Percentiles rank a stretch among this genome's conserved stretches.
These are phyloP conservation scores for Oidium heveae DNA, from an alignment of 2,329 filamentous ascomycete genomes.

Conservation along the genomic window DNA sequence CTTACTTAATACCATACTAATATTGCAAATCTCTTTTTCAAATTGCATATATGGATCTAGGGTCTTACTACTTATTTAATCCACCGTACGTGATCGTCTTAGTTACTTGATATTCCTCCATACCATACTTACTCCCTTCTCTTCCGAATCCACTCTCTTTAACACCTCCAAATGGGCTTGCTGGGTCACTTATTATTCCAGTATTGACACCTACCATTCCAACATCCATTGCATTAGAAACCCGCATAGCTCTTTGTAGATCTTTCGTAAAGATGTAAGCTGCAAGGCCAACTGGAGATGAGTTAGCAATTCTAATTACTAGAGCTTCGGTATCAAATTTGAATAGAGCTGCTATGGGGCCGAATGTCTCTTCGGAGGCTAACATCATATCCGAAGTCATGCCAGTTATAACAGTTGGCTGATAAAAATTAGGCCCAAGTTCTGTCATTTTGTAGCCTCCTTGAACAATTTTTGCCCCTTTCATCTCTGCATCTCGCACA, in stretches of 20 bases:
- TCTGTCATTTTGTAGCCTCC: slow-evolving; percentile 53
- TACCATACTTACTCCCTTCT: slow-evolving; percentile 27
- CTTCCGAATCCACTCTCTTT: slow-evolving; percentile 30
- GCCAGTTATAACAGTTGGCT: slow-evolving; percentile 68
- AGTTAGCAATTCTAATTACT: slow-evolving; percentile 63
- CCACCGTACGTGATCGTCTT: slow-evolving; percentile 24
- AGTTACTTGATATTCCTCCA: slow-evolving; percentile 26
- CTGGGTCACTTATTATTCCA: slow-evolving; percentile 30
- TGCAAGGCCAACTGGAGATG: slow-evolving; percentile 62
- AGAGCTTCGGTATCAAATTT: slow-evolving; percentile 73
- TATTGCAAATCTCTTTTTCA: no score
- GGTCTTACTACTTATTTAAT: no score
- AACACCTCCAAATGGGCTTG: slow-evolving; percentile 29
- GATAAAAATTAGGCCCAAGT: slow-evolving; percentile 65
- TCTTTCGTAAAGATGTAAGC: slow-evolving; percentile 74
- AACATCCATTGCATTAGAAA: slow-evolving; percentile 49
- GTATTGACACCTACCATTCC: slow-evolving; percentile 78
- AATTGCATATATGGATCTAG: no score
- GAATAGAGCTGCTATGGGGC: slow-evolving; percentile 76
- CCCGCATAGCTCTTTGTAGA: slow-evolving; percentile 30
- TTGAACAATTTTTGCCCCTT: slow-evolving; percentile 49
- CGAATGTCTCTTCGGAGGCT: slow-evolving; percentile 78
- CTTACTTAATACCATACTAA: no score
- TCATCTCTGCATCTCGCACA: slow-evolving; percentile 51
- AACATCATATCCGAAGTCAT: slow-evolving; percentile 73